Evolutionary conservation across 2,329 filamentous ascomycete species (phyloP), one percentile per base, ranked within the genome.

Genomic region (Sclerotinia trifoliorum): DNA sequence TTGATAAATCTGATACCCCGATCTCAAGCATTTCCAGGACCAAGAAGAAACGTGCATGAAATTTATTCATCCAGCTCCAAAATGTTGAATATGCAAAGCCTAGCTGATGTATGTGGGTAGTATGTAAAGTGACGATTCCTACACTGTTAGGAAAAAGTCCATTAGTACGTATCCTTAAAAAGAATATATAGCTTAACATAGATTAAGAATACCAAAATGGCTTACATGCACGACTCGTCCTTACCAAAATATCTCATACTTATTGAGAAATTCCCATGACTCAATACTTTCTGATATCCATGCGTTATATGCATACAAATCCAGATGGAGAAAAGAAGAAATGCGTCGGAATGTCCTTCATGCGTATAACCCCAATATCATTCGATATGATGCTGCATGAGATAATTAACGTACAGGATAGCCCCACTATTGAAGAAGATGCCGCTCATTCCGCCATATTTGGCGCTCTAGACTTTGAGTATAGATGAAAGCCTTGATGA

Each of bases 361-460:
- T 24, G 29, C 60, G 1, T 32, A 39, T 10, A 15, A 51, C n/a
- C 46, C 60, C 15, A 63, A 48, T 26, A 26, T 63, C n/a, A 51
- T 39, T 49, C 46, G 17, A 63, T 39, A 21, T 39, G n/a, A 51
- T 63, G 60, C 60, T 63, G 60, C 46, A 51, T 35, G 46, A 21
- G 48, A 39, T 26, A 8, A 63, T 51, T 51, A 21, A n/a, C n/a
- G 46, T 63, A 52, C 48, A 63, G 8, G 24, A 26, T 5, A 26
- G 7, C 46, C 60, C 60, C 46, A 51, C 46, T 62, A 44, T 62
- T 62, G 29, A 51, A 13, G 54, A 21, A 24, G n/a, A 24, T 39
- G 17, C 29, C 60, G 46, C 46, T 39, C 46, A 24, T 51, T 39
- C 58, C 58, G 46, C 46, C 21, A 62, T 24, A 62, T 51, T 26